Evolutionary conservation across 2,329 filamentous ascomycete species (phyloP), one percentile per base, ranked within the genome.

Genomic region (Orbilia blumenaviensis): DNA sequence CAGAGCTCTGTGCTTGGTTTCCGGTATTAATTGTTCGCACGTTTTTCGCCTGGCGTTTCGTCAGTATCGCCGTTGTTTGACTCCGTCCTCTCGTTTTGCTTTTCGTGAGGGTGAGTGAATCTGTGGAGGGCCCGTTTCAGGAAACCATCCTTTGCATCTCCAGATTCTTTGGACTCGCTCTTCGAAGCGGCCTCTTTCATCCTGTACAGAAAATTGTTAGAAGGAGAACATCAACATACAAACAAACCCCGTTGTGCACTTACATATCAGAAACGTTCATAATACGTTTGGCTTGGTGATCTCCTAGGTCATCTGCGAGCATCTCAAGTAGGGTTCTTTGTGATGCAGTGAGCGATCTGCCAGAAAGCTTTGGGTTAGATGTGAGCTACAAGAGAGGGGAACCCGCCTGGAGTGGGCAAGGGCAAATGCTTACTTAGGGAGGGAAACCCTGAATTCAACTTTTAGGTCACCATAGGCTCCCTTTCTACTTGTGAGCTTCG

Each of bases 251-350:
- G 12, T 14, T 8, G 10, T 36, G 9, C 8, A 32, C 71, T 36
- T 64, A 76, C 71, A 76, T 16, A 29, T 85, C 85, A 64, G 83
- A 84, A 41, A 96, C 85, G 81, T 96, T 94, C 93, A 99, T 98
- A 68, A 96, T 89, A 50, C 95, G 88, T 85, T 92, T 95, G 34
- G 95, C 95, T 27, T 89, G 92, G 85, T 94, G 93, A 83, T 99
- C 95, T 41, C 88, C 90, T 89, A 99, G 91, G 85, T 99, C 95
- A 80, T 99, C 94, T 5, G 95, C 95, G 78, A 99, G 88, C 89
- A 98, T 94, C 85, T 99, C 95, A 48, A 96, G 85, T 73, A 99
- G 91, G 0, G 92, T 96, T 64, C 95, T 88, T 85, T 99, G 94
- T 84, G 97, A 98, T 50, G 91, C 88, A 66, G 88, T 93, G 78